A percentile compares a stretch with the other conserved stretches of the same genome.
These are phyloP conservation scores for Ophiostoma triangulosporum DNA, from an alignment of 2,329 filamentous ascomycete species.

Conservation along the genomic window DNA sequence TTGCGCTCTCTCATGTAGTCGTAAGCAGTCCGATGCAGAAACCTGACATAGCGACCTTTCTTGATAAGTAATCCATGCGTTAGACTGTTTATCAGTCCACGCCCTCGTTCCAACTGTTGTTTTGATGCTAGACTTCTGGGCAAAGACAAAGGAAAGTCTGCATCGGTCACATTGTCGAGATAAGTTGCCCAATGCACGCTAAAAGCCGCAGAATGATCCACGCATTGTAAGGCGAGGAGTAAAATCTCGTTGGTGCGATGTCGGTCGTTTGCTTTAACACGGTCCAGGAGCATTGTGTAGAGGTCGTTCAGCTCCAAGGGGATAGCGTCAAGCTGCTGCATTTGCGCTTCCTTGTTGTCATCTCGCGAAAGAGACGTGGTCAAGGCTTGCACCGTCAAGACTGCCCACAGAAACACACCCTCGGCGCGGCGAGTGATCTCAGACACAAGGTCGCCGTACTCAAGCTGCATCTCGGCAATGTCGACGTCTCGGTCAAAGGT, in stretches of 20 bases:
- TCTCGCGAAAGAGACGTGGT: not conserved
- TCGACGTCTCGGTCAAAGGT: not conserved
- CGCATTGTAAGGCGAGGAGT: not conserved
- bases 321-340: not conserved
- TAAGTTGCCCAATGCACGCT: too few relatives aligned
- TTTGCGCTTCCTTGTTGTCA: not conserved
- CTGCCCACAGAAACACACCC: not conserved
- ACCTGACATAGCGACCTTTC: too few relatives aligned
- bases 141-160: not conserved
- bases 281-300: not conserved
- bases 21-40: not conserved
- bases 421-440: not conserved
- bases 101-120: not conserved
- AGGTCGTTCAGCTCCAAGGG: not conserved
- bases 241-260: not conserved
- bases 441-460: not conserved
- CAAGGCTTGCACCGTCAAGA: not conserved
- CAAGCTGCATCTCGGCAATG: not conserved
- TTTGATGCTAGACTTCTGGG: not conserved
- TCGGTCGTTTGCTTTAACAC: not conserved
- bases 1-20: not conserved
- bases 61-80: not conserved
- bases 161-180: not conserved
- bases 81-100: not conserved
- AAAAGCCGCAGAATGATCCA: too few relatives aligned